Conservation (phyloP, 768 basidiomycete genomes). For the Exsudoporus frostii region DNA sequence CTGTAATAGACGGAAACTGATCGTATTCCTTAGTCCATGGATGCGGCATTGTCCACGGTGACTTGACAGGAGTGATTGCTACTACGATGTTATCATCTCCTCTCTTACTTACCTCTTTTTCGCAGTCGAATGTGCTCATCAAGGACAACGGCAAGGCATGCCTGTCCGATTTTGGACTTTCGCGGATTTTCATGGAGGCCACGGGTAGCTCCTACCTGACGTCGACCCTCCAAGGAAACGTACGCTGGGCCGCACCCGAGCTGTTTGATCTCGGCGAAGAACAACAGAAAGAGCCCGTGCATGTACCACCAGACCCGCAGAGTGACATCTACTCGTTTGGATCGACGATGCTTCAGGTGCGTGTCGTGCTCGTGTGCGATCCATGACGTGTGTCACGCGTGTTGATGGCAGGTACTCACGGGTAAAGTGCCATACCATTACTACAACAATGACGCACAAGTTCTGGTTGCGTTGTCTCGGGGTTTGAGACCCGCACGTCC, state of each 20-base stretch:
- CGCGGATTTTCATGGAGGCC: conserved; percentile 27
- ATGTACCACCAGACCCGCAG: conserved; percentile 6
- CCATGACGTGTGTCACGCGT: not conserved
- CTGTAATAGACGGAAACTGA: not conserved
- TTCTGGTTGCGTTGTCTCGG: conserved; percentile 18
- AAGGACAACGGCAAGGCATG: conserved; percentile 29
- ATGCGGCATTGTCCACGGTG: conserved; percentile 40
- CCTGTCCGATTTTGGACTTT: conserved; percentile 38
- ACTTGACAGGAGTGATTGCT: conserved; percentile 40
- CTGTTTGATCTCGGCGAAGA: conserved; percentile 35
- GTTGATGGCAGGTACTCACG: conserved; percentile 25
- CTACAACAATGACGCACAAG: conserved; percentile 23
- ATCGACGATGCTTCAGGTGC: conserved; percentile 31
- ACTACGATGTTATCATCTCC: not conserved
- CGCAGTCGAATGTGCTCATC: conserved; percentile 37
- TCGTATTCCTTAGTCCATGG: conserved; percentile 8
- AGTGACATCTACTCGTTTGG: conserved; percentile 46
- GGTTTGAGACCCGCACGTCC: conserved; percentile 12
- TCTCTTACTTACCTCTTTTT: not conserved
- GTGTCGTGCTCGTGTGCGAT: not conserved
- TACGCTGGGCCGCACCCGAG: conserved; percentile 47
- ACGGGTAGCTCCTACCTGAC: conserved; percentile 23
- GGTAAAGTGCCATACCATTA: conserved; percentile 23
- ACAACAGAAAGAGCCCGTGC: conserved; percentile 14
- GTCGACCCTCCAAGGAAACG: conserved; percentile 40